phyloP scores from a whole-genome alignment of 345 rosid genomes.

The Clausena lansium region DNA sequence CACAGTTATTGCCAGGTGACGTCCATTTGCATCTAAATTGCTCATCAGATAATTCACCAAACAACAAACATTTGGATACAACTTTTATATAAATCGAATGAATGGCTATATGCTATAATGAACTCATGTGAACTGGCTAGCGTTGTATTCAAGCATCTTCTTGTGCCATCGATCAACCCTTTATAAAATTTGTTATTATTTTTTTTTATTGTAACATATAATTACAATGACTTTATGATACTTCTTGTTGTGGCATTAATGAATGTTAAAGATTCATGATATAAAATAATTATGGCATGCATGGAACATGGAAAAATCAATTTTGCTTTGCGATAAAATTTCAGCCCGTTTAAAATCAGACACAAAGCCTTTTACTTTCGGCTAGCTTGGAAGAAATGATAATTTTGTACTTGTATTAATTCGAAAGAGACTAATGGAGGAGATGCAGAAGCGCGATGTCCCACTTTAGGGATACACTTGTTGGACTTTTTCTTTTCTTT shows the following conservation, averaged over 20 bases:
- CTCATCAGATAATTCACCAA: not conserved
- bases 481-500: not conserved
- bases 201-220: not conserved
- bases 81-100: not conserved
- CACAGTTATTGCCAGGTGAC: not conserved
- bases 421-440: slow-evolving; percentile 9
- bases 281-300: not conserved
- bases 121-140: not conserved
- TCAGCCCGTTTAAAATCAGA: not conserved
- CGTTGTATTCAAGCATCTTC: slow-evolving; percentile 11
- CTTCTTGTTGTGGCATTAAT: not conserved
- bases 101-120: not conserved
- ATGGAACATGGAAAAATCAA: not conserved
- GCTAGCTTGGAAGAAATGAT: slow-evolving; percentile 8
- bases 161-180: not conserved
- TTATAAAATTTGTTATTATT: no score
- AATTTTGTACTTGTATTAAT: not conserved
- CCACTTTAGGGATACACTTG: slow-evolving; percentile 27
- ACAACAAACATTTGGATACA: no score
- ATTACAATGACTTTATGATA: not conserved
- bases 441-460: slow-evolving; percentile 24
- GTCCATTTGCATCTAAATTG: not conserved
- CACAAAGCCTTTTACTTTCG: not conserved
- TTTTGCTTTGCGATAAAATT: not conserved
- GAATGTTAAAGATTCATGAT: no score